A percentile compares a stretch with the other conserved stretches of the same genome.
Conservation (phyloP, 495 filamentous ascomycete species). For the Venustampulla echinocandica region DNA sequence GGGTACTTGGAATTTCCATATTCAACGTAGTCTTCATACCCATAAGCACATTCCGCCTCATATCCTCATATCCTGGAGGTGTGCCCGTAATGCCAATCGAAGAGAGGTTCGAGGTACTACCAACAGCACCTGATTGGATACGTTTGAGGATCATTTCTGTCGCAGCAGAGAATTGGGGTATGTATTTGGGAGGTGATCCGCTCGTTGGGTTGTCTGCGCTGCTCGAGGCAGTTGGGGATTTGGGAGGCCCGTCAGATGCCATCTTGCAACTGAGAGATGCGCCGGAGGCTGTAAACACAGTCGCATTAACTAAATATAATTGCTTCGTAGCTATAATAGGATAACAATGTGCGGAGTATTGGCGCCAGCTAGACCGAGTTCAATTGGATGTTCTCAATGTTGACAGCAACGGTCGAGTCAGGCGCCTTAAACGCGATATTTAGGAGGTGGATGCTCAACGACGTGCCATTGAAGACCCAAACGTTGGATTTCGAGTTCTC, state of each 20-base stretch:
- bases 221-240: constrained; percentile 7
- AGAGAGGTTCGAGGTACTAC: constrained; percentile 21
- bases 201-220: constrained; percentile 9
- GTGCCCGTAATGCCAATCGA: constrained; percentile 25
- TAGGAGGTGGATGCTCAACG: constrained; percentile 8
- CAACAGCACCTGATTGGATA: constrained; percentile 29
- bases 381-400: constrained; percentile 3
- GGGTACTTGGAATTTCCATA: constrained; percentile 28
- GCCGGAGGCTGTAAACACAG: constrained; percentile 9
- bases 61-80: constrained; percentile 37
- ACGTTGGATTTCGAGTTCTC: not conserved
- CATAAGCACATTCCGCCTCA: constrained; percentile 37
- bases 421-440: not conserved
- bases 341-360: not conserved
- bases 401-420: not conserved
- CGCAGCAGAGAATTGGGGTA: constrained; percentile 43
- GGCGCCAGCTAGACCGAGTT: constrained; percentile 5
- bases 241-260: constrained; percentile 9
- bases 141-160: constrained; percentile 51
- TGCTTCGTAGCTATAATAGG: not conserved
- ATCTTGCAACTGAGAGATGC: constrained; percentile 11
- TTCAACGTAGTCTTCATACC: constrained; percentile 40
- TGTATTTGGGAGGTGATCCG: constrained; percentile 22
- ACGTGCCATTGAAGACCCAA: constrained; percentile 6
- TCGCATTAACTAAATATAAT: not conserved